Evolutionary conservation across 2,329 filamentous ascomycete genomes (phyloP).

Genomic region (Botryotinia globosa): DNA sequence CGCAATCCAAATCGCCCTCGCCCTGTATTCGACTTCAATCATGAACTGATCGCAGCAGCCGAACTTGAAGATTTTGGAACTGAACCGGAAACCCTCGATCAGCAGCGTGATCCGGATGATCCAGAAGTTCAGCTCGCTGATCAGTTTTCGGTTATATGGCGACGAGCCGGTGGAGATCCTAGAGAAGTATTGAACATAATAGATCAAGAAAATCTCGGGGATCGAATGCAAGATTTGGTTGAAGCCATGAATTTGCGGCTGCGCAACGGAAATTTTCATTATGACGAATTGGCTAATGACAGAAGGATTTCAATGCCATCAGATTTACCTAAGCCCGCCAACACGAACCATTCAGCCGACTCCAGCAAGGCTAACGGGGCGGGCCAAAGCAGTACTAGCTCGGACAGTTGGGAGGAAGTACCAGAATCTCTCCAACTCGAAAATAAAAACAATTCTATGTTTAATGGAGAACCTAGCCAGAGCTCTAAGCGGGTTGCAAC

Average conservation of each 20-base stretch:
- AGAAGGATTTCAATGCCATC: neutral
- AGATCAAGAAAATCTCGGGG: slow-evolving; percentile 56
- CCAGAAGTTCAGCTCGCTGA: slow-evolving; percentile 36
- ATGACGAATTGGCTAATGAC: neutral
- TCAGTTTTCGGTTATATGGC: slow-evolving; percentile 55
- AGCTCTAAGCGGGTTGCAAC: neutral
- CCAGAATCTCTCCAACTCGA: neutral
- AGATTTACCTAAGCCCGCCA: neutral
- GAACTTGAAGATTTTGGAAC: neutral
- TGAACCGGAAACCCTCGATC: neutral
- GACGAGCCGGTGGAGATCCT: slow-evolving; percentile 57
- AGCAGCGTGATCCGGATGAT: slow-evolving; percentile 19
- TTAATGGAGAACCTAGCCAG: slow-evolving; percentile 8
- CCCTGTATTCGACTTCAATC: neutral
- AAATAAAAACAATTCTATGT: neutral
- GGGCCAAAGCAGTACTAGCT: slow-evolving; percentile 28
- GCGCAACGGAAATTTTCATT: neutral
- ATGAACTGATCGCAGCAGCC: neutral
- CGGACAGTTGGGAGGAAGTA: slow-evolving; percentile 33
- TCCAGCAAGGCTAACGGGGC: neutral
- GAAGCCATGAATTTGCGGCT: slow-evolving; percentile 39
- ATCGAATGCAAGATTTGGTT: slow-evolving; percentile 59
- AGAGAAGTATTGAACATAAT: slow-evolving; percentile 60
- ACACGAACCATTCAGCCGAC: neutral
- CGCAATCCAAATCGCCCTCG: neutral